A percentile compares a stretch with the other conserved stretches of the same genome.
phyloP scores from a whole-genome alignment of 1,284 basidiomycete genomes.

The Marasmius oreades region DNA sequence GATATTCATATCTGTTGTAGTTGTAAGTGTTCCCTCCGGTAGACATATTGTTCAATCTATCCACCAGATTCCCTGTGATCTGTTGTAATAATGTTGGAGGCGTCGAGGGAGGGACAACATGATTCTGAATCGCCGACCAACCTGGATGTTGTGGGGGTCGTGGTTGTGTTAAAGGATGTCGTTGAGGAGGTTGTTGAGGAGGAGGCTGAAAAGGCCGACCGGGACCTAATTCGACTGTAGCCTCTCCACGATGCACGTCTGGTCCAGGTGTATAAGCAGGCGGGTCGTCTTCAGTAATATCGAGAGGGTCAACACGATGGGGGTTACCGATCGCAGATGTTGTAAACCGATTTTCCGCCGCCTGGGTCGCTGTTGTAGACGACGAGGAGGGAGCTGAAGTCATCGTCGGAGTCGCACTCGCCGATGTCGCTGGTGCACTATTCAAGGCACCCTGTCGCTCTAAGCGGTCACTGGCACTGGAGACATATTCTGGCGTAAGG shows the following conservation, averaged over 20 bases:
- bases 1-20: slow-evolving; percentile 7
- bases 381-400: not conserved
- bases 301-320: not conserved
- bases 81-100: slow-evolving; percentile 11
- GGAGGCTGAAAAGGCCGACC: slow-evolving; percentile 55
- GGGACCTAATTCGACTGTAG: slow-evolving; percentile 59
- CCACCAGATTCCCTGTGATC: slow-evolving; percentile 17
- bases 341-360: too few relatives aligned
- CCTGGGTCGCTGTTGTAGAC: too few relatives aligned
- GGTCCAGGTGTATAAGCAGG: slow-evolving; percentile 64
- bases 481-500: not conserved
- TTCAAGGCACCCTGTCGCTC: not conserved
- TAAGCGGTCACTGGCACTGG: not conserved
- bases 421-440: not conserved
- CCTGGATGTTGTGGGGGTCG: slow-evolving; percentile 10
- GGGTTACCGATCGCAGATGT: not conserved
- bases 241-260: slow-evolving; percentile 51
- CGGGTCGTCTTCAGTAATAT: slow-evolving; percentile 46
- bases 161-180: slow-evolving; percentile 4
- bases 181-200: slow-evolving; percentile 20
- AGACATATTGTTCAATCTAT: slow-evolving; percentile 13
- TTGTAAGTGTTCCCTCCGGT: slow-evolving; percentile 2
- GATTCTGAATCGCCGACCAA: slow-evolving; percentile 13
- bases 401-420: not conserved
- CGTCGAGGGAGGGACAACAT: slow-evolving; percentile 8